Conservation (phyloP, 176 grass and related monocot genomes). For the Neostapfia colusana region DNA sequence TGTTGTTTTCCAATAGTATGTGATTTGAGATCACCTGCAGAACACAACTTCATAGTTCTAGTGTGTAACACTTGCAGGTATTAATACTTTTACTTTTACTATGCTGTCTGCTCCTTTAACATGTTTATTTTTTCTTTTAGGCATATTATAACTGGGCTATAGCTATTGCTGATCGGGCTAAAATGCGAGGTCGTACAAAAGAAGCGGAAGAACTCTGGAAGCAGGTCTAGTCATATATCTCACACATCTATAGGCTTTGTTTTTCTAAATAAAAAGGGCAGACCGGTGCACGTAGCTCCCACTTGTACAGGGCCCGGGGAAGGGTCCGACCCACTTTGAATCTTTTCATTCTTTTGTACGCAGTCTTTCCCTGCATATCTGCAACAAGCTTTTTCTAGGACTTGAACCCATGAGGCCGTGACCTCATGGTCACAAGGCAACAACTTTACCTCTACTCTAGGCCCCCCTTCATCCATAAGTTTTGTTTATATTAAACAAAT, state of each 20-base stretch:
- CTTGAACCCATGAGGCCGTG: no score
- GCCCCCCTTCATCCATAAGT: not conserved
- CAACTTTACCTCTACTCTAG: no score
- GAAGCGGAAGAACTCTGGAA: constrained; percentile 99
- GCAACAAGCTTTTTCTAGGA: no score
- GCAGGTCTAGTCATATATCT: constrained; percentile 58
- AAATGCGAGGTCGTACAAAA: constrained; percentile 96
- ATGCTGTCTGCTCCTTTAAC: not conserved
- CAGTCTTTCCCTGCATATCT: no score
- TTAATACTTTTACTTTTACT: constrained; percentile 11
- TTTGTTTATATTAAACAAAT: constrained; percentile 18
- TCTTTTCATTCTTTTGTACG: no score
- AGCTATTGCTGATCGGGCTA: constrained; percentile 98
- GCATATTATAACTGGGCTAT: constrained; percentile 99
- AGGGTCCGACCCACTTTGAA: no score
- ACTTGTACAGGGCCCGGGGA: no score
- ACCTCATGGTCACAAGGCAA: no score
- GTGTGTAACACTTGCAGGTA: not conserved
- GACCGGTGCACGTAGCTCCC: no score
- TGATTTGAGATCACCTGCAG: constrained; percentile 21
- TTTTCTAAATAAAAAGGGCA: no score
- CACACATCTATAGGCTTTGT: constrained; percentile 20
- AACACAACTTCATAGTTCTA: constrained; percentile 19
- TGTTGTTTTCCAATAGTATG: not conserved
- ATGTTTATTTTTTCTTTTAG: constrained; percentile 48